Evolutionary conservation across 2,329 filamentous ascomycete species (phyloP).

Genomic region (Cladosporium oxysporum): DNA sequence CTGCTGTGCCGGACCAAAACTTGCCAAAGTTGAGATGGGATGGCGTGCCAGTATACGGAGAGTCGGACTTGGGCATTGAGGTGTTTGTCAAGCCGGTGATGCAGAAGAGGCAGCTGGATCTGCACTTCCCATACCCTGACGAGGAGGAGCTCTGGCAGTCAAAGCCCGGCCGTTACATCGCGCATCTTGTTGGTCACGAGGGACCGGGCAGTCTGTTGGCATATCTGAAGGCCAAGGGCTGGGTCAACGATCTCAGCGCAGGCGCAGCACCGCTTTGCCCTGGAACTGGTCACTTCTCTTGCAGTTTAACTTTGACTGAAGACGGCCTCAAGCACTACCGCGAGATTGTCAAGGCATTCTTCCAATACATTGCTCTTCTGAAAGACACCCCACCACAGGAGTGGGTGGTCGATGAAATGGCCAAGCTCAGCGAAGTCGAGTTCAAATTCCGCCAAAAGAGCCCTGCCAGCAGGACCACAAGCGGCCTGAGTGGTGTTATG

Average conservation of each 20-base stretch:
- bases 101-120: constrained; percentile 76
- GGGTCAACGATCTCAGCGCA: constrained; percentile 80
- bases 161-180: constrained; percentile 82
- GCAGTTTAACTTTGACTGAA: constrained; percentile 78
- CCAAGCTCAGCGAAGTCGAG: constrained; percentile 84
- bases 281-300: constrained; percentile 77
- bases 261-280: constrained; percentile 76
- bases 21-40: constrained; percentile 70
- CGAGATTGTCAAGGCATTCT: constrained; percentile 79
- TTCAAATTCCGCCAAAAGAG: constrained; percentile 96
- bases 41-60: constrained; percentile 59
- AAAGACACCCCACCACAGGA: constrained; percentile 77
- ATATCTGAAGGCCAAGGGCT: constrained; percentile 85
- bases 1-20: constrained; percentile 77
- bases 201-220: constrained; percentile 89
- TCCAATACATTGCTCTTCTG: constrained; percentile 88
- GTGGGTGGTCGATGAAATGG: constrained; percentile 94
- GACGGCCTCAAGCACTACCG: constrained; percentile 81
- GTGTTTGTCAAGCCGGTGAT: constrained; percentile 90
- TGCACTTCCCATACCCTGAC: constrained; percentile 83
- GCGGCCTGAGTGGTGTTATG: constrained; percentile 82
- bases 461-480: constrained; percentile 85
- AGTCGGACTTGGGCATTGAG: constrained; percentile 66
- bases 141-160: constrained; percentile 78
- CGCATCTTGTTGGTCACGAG: constrained; percentile 88